Evolutionary conservation across 2,329 filamentous ascomycete species (phyloP).

Genomic region (Penicillium aurantiogriseum): DNA sequence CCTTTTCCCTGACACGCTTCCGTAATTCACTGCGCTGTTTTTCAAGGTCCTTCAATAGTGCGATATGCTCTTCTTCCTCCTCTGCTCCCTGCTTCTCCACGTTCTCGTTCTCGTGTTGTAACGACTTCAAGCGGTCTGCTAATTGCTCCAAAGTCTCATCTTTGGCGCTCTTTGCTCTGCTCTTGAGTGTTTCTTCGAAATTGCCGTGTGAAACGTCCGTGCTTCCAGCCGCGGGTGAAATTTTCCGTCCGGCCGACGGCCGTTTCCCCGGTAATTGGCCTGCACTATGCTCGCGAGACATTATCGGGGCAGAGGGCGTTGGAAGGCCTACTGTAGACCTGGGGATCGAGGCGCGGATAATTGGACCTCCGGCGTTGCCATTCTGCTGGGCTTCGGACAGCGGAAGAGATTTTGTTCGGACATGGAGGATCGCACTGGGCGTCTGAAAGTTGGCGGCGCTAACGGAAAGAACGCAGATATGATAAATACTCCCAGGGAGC

Average conservation of each 20-base stretch:
- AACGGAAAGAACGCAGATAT: conserved; percentile 87
- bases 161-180: conserved; percentile 50
- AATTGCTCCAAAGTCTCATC: conserved; percentile 72
- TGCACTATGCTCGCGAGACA: conserved; percentile 65
- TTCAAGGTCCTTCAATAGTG: conserved; percentile 65
- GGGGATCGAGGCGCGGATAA: conserved; percentile 55
- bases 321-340: conserved; percentile 55
- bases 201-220: conserved; percentile 42
- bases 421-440: conserved; percentile 77
- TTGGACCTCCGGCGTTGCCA: conserved; percentile 34
- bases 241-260: conserved; percentile 69
- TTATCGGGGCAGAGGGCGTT: conserved; percentile 59
- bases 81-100: conserved; percentile 64
- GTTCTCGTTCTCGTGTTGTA: conserved; percentile 81
- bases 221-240: conserved; percentile 65
- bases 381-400: conserved; percentile 37
- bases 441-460: conserved; percentile 91
- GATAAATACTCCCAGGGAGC: conserved; percentile 84
- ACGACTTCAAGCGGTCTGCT: conserved; percentile 74
- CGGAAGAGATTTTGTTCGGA: conserved; percentile 66
- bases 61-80: conserved; percentile 69
- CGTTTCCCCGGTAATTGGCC: conserved; percentile 57
- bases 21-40: conserved; percentile 77
- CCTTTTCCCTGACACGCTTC: conserved; percentile 79
- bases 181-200: conserved; percentile 40